phyloP scores from a whole-genome alignment of 306 rosid species.

The Quercus alba region DNA sequence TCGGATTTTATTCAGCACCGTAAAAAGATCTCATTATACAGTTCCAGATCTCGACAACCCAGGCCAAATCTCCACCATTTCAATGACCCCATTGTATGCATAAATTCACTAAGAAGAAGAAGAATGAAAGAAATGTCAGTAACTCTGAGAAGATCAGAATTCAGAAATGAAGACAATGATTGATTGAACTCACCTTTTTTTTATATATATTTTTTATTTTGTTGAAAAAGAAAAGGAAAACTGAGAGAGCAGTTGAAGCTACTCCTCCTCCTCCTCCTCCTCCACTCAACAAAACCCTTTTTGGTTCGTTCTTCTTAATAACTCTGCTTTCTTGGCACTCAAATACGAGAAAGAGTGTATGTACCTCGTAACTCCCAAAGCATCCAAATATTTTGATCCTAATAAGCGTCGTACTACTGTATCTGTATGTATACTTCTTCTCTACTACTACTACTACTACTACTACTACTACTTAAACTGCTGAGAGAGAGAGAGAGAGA shows the following conservation, averaged over 20 bases:
- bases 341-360: constrained; percentile 9
- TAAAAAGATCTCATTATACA: constrained; percentile 1
- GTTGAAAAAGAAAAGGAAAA: too few species aligned
- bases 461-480: not conserved
- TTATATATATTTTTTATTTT: too few species aligned
- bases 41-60: constrained; percentile 31
- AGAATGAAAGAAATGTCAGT: not conserved
- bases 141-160: not conserved
- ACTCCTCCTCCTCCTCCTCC: too few species aligned
- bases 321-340: constrained; percentile 2
- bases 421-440: not conserved
- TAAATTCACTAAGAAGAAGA: not conserved
- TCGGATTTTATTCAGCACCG: not conserved
- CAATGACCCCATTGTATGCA: not conserved
- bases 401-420: not conserved
- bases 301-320: constrained; percentile 1
- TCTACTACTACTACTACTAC: too few species aligned
- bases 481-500: constrained; percentile 5
- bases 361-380: constrained; percentile 6
- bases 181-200: too few species aligned
- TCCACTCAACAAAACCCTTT: constrained; percentile 9
- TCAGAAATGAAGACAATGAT: not conserved
- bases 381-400: too few species aligned
- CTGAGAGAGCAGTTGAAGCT: constrained; percentile 11
- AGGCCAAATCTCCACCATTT: constrained; percentile 11